Conservation (phyloP, 2,329 filamentous ascomycete genomes). For the Fragosphaeria purpurea region DNA sequence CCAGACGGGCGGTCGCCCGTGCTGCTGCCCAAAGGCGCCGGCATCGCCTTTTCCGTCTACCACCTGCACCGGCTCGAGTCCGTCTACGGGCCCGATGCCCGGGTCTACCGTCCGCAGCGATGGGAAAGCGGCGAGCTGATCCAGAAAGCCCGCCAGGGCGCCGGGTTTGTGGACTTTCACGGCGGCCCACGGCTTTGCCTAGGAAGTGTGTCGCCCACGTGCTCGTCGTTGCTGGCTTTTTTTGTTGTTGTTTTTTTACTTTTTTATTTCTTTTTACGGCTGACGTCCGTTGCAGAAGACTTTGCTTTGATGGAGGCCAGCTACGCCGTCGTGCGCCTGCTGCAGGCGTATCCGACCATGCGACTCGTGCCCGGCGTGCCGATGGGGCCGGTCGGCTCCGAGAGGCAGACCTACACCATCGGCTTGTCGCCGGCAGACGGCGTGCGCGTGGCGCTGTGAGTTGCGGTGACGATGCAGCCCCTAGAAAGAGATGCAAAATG, state of each 20-base stretch:
- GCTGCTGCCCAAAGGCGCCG: no score
- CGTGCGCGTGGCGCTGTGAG: conserved; percentile 1
- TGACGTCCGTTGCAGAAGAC: conserved; percentile 12
- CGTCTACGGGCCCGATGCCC: no score
- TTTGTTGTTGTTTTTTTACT: neutral
- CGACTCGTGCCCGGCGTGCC: conserved; percentile 9
- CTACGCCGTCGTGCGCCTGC: conserved; percentile 13
- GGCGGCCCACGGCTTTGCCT: conserved; percentile 5
- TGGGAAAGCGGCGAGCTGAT: neutral
- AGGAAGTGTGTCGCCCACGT: conserved; percentile 3
- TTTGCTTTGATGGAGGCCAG: conserved; percentile 17
- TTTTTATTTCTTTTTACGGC: neutral
- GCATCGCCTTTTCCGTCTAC: no score
- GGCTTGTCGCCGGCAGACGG: conserved; percentile 7
- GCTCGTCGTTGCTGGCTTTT: neutral
- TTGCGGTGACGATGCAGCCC: no score
- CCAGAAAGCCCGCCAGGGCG: conserved; percentile 1
- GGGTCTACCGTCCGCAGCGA: no score
- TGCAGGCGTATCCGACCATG: conserved; percentile 16
- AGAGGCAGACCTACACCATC: conserved; percentile 15
- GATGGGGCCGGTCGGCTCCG: conserved; percentile 16
- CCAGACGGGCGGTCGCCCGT: no score
- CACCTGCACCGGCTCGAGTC: no score
- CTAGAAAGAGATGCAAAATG: no score
- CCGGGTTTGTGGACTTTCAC: conserved; percentile 6